Evolutionary conservation across 768 basidiomycete species (phyloP).

Genomic region (Wakefieldia striispora): DNA sequence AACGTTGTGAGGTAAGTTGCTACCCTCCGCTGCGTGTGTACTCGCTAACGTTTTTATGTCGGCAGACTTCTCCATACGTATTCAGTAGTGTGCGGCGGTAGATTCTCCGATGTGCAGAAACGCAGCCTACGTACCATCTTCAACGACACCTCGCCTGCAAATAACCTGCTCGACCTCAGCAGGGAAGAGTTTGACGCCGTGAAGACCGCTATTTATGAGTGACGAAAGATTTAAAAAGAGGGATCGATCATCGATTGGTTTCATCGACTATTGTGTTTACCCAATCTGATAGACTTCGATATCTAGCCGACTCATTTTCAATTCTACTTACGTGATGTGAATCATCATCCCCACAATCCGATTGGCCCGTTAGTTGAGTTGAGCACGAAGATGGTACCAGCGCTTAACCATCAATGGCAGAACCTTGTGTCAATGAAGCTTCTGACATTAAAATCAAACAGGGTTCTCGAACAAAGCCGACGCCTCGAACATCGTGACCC

Average conservation of each 20-base stretch:
- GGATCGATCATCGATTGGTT: constrained; percentile 16
- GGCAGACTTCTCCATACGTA: constrained; percentile 54
- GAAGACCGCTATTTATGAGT: constrained; percentile 23
- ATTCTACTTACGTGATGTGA: constrained; percentile 25
- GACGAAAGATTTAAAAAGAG: constrained; percentile 11
- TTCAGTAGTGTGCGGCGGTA: constrained; percentile 38
- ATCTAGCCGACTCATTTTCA: constrained; percentile 30
- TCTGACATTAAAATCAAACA: constrained; percentile 13
- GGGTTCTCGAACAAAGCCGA: constrained; percentile 8
- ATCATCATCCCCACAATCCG: constrained; percentile 8
- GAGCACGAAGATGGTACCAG: constrained; percentile 5
- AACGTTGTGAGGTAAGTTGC: constrained; percentile 51
- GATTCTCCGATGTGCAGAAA: constrained; percentile 32
- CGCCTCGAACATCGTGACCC: neutral
- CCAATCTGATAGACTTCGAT: constrained; percentile 13
- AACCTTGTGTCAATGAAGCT: constrained; percentile 11
- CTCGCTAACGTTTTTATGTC: neutral
- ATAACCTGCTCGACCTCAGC: constrained; percentile 29
- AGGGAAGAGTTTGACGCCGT: constrained; percentile 25
- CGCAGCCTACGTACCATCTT: constrained; percentile 29
- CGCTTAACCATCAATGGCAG: constrained; percentile 1
- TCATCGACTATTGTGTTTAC: constrained; percentile 7
- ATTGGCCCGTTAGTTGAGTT: constrained; percentile 18
- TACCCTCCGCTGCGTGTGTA: neutral
- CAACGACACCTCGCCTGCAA: constrained; percentile 11